Percentiles rank a stretch among this genome's conserved stretches.
phyloP scores from a whole-genome alignment of 148 eudicot genomes.

The Cornus suecica region DNA sequence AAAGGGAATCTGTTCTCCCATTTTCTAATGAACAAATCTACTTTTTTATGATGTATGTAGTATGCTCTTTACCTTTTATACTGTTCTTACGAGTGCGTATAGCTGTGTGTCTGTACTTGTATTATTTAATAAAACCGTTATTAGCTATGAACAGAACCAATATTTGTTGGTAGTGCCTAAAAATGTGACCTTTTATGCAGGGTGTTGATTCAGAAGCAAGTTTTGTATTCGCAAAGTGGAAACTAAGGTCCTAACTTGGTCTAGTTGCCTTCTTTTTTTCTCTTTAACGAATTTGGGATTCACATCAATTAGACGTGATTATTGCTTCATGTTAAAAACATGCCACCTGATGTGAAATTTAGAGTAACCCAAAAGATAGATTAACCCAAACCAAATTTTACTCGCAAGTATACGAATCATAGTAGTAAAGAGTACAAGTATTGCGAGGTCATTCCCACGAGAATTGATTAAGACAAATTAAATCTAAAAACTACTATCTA shows the following conservation, averaged over 20 bases:
- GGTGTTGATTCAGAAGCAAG: not conserved
- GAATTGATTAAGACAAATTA: no score
- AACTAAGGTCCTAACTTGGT: not conserved
- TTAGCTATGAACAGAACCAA: not conserved
- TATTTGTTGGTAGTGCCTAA: not conserved
- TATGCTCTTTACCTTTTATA: not conserved
- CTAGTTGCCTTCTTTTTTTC: not conserved
- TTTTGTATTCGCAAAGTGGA: not conserved
- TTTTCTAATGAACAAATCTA: no score
- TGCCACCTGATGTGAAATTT: no score
- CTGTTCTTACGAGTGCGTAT: no score
- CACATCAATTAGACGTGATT: not conserved
- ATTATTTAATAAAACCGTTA: not conserved
- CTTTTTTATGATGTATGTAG: not conserved
- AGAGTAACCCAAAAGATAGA: no score
- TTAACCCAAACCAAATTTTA: no score
- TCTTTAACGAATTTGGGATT: not conserved
- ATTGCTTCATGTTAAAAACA: not conserved
- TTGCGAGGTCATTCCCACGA: no score
- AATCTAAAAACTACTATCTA: no score
- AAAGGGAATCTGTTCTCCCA: no score
- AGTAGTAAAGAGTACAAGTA: no score
- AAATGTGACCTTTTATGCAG: not conserved
- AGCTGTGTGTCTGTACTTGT: no score
- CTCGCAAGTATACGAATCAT: no score